Base-by-base conservation (phyloP, 2,329 filamentous ascomycete species). In the Aaosphaeria pasadenensis region DNA sequence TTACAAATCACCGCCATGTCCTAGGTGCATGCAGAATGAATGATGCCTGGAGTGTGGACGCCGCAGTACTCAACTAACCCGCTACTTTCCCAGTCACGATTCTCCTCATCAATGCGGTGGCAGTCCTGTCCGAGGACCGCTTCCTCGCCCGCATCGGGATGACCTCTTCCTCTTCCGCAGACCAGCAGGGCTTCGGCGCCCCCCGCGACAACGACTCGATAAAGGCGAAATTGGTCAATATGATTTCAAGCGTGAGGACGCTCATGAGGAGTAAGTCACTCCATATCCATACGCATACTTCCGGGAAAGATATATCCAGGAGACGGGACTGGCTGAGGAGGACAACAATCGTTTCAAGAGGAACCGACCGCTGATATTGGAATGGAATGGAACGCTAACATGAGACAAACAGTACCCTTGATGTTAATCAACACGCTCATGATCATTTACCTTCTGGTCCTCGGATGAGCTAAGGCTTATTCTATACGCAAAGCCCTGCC, bases 101-200 rank as follows among this genome's bases (percentile, higher is more conserved):
- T 69, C 89, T 97, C 64, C 82, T 97, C 68, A 85, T 94, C 74
- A 99, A 99, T 74, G 89, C 90, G 57, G 87, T 97, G 67, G 90
- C 91, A 55, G 85, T 96, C 66, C 87, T 97, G 56, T 95, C 90
- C 61, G 91, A 96, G 82, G 91, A 96, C 74, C 87, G 91, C 53
- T 96, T 96, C 72, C 88, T 96, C 57, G 88, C 86, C 48, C 84
- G 89, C 72, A 91, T 96, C 65, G 91, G 91, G 66, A 91, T 92
- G 81, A 91, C 80, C 45, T 75, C 76, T 40, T 9, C 73, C 74
- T 24, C 17, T 40, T 74, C 74, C 44, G 75, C 80, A 44, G 90
- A 96, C 58, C 86, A 89, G 1, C 86, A 89, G 1, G 84, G 85
- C 38, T 96, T 96, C 69, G 76, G 85, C 56, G 79, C 63, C 63